These are phyloP conservation scores for Flaveria sonorensis DNA, from an alignment of 129 eudicot genomes.

Conservation along the genomic window DNA sequence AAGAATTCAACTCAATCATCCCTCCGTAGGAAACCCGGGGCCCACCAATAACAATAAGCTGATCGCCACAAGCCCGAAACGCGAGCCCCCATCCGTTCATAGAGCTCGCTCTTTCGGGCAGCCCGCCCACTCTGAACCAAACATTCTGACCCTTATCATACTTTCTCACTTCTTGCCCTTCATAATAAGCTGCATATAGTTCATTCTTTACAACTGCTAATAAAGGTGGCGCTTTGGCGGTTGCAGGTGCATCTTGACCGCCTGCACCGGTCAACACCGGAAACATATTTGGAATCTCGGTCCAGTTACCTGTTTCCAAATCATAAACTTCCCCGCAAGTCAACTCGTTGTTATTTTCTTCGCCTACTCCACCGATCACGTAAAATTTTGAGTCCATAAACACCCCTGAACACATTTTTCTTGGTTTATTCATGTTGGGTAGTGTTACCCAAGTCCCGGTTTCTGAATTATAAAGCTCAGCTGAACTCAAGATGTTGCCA, in stretches of 20 bases:
- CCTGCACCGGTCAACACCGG: slow-evolving; percentile 42
- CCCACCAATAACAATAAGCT: slow-evolving; percentile 70
- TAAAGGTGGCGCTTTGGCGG: slow-evolving; percentile 71
- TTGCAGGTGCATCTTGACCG: slow-evolving; percentile 45
- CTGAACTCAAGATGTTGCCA: slow-evolving; percentile 58
- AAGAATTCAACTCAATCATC: slow-evolving; percentile 61
- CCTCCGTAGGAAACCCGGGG: slow-evolving; percentile 54
- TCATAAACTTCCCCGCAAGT: slow-evolving; percentile 71
- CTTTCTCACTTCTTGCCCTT: slow-evolving; percentile 56
- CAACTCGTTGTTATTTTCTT: slow-evolving; percentile 40
- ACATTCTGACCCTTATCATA: slow-evolving; percentile 51
- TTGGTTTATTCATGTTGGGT: slow-evolving; percentile 64
- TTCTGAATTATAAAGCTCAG: slow-evolving; percentile 72
- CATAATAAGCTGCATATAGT: slow-evolving; percentile 67
- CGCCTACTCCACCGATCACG: slow-evolving; percentile 75
- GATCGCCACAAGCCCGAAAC: slow-evolving; percentile 72
- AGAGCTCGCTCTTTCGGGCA: slow-evolving; percentile 62
- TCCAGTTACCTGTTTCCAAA: slow-evolving; percentile 52
- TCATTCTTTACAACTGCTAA: slow-evolving; percentile 72
- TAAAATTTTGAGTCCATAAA: slow-evolving; percentile 73
- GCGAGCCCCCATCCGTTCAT: slow-evolving; percentile 88
- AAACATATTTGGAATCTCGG: slow-evolving; percentile 63
- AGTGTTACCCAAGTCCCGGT: slow-evolving; percentile 62
- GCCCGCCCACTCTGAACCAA: slow-evolving; percentile 58
- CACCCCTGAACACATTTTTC: slow-evolving; percentile 76